These are phyloP conservation scores for Cladosporium sp. DNA, from an alignment of 2,329 filamentous ascomycete species.

Conservation along the genomic window DNA sequence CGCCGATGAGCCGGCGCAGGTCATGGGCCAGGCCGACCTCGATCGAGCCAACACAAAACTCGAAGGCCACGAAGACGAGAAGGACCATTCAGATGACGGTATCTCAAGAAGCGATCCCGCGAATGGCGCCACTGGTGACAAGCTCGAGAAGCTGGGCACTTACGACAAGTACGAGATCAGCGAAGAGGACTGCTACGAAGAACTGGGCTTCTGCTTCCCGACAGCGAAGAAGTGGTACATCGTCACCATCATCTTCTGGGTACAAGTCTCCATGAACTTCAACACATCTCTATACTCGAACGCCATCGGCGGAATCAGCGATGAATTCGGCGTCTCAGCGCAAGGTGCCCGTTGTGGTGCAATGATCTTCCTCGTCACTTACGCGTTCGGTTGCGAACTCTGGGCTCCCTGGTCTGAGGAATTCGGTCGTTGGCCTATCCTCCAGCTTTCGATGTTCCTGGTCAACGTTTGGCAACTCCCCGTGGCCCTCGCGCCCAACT, in stretches of 20 bases:
- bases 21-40: slow-evolving; percentile 32
- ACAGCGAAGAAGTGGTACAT: slow-evolving; percentile 56
- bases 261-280: slow-evolving; percentile 61
- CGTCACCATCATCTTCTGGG: slow-evolving; percentile 53
- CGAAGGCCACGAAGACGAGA: slow-evolving; percentile 25
- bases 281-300: slow-evolving; percentile 59
- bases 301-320: slow-evolving; percentile 47
- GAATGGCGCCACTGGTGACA: slow-evolving; percentile 23
- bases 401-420: slow-evolving; percentile 59
- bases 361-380: slow-evolving; percentile 53
- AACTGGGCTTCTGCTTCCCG: slow-evolving; percentile 51
- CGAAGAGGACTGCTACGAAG: slow-evolving; percentile 52
- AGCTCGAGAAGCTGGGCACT: slow-evolving; percentile 34
- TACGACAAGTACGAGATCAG: slow-evolving; percentile 51
- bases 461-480: slow-evolving; percentile 58
- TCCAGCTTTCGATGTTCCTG: slow-evolving; percentile 53
- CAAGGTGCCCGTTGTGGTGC: slow-evolving; percentile 52
- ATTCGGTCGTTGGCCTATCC: slow-evolving; percentile 53
- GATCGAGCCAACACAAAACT: slow-evolving; percentile 33
- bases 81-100: slow-evolving; percentile 24
- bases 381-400: slow-evolving; percentile 53
- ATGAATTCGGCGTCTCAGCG: slow-evolving; percentile 49
- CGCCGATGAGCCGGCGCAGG: slow-evolving; percentile 31
- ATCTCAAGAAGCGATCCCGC: slow-evolving; percentile 12
- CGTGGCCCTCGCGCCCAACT: slow-evolving; percentile 48